Base-by-base conservation (phyloP, 1,284 basidiomycete genomes). In the Cryptococcus depauperatus region DNA sequence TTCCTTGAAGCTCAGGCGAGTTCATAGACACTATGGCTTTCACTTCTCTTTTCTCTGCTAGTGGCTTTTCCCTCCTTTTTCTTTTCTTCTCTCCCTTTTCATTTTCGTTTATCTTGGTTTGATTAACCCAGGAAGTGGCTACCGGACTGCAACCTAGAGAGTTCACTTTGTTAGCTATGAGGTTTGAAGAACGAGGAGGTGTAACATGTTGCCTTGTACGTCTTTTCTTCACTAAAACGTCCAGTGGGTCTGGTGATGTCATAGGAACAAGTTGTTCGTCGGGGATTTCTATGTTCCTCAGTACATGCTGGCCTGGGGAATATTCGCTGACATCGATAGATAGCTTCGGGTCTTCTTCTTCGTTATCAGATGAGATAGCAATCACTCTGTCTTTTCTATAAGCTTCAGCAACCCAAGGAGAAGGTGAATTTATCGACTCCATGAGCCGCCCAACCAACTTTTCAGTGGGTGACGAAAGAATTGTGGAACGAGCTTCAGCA, bases 1-100 rank as follows among this genome's bases (percentile, higher is more conserved):
- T n/a, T n/a, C n/a, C n/a, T n/a, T n/a, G n/a, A n/a, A n/a, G n/a
- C n/a, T n/a, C n/a, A n/a, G n/a, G n/a, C n/a, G n/a, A n/a, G n/a
- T n/a, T n/a, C n/a, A n/a, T n/a, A n/a, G n/a, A n/a, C n/a, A n/a
- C n/a, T n/a, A n/a, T n/a, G n/a, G n/a, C n/a, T n/a, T n/a, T n/a
- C n/a, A n/a, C n/a, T n/a, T n/a, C n/a, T n/a, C 28, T 30, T n/a
- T 30, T 9, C 28, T 8, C n/a, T 30, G 9, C 8, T 30, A 30
- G n/a, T 8, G 28, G 28, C 28, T 50, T 46, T 40, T 51, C 51
- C 10, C 37, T 29, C 6, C 56, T 40, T 33, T 53, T 48, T 16
- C 57, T 41, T 32, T 52, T 50, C 9, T 47, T 34, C 32, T 59
- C 59, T 14, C 49, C 56, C 29, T 51, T 56, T 3, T 51, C 57